Percentiles rank a stretch among this genome's conserved stretches.
phyloP scores from a whole-genome alignment of 371 early-diverging fungal species.

The Syncephalastrum sp. region DNA sequence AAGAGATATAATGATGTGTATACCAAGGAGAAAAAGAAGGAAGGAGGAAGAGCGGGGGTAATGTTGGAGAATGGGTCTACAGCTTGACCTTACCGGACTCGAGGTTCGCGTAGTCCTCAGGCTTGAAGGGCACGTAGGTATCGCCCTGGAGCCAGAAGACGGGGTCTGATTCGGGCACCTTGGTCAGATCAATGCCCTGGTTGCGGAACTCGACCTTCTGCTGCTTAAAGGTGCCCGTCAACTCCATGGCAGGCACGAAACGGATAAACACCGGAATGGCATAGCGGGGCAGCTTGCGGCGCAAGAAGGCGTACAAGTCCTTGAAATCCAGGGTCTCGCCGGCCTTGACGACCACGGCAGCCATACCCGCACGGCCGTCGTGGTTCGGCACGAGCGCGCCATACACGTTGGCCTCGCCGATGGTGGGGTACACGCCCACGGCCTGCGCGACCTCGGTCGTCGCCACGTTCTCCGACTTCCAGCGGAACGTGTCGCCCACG shows the following conservation, averaged over 20 bases:
- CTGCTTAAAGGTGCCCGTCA: slow-evolving; percentile 60
- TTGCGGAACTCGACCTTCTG: slow-evolving; percentile 49
- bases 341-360: slow-evolving; percentile 52
- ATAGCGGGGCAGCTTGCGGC: slow-evolving; percentile 53
- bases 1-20: background rate
- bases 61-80: slow-evolving; percentile 3
- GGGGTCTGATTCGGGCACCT: slow-evolving; percentile 27
- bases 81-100: slow-evolving; percentile 16
- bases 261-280: slow-evolving; percentile 65
- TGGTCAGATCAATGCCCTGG: slow-evolving; percentile 43
- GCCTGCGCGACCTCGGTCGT: slow-evolving; percentile 66
- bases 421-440: slow-evolving; percentile 53
- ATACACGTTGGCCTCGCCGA: slow-evolving; percentile 66
- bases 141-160: slow-evolving; percentile 52
- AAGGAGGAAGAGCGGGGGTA: background rate
- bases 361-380: slow-evolving; percentile 81
- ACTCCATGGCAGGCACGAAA: slow-evolving; percentile 42
- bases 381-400: slow-evolving; percentile 53
- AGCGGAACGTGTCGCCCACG: slow-evolving; percentile 73
- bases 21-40: background rate
- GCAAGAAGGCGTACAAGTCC: slow-evolving; percentile 31
- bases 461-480: slow-evolving; percentile 66
- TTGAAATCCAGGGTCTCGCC: slow-evolving; percentile 26
- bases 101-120: slow-evolving; percentile 22
- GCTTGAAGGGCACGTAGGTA: slow-evolving; percentile 47